Evolutionary conservation across 2,329 filamentous ascomycete genomes (phyloP).

Genomic region (Nigrospora osmanthi): DNA sequence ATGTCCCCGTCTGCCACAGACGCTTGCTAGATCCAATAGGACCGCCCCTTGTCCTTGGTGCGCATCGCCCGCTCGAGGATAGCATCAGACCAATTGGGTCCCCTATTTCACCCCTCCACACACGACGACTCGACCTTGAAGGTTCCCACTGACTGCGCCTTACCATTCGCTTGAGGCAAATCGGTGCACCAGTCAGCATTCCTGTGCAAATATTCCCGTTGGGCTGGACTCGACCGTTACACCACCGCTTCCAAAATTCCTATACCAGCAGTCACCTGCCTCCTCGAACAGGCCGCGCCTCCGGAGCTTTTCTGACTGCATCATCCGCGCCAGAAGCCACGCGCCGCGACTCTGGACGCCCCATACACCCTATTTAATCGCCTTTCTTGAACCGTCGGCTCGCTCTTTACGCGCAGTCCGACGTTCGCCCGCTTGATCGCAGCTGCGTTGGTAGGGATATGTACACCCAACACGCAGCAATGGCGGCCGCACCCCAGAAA

Average conservation of each 20-base stretch:
- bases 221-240: constrained; percentile 38
- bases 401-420: constrained; percentile 7
- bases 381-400: constrained; percentile 6
- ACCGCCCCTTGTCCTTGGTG: constrained; percentile 23
- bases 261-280: constrained; percentile 2
- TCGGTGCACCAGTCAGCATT: constrained; percentile 20
- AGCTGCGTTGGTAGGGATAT: constrained; percentile 37
- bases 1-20: constrained; percentile 1
- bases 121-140: constrained; percentile 27
- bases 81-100: constrained; percentile 10
- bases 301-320: constrained; percentile 1
- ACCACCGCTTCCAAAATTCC: not conserved
- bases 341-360: too few relatives aligned
- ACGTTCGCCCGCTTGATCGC: not conserved
- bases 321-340: not conserved
- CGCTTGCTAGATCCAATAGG: constrained; percentile 17
- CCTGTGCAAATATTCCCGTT: constrained; percentile 15
- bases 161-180: constrained; percentile 38
- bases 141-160: constrained; percentile 25
- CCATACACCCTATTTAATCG: too few relatives aligned
- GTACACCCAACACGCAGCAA: constrained; percentile 78
- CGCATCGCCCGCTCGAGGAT: constrained; percentile 13
- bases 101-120: constrained; percentile 21
- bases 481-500: constrained; percentile 81
- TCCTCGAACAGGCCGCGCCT: constrained; percentile 17